These are phyloP conservation scores for Entelexis sorbosivorans DNA, from an alignment of 1,139 yeast species.

Conservation along the genomic window DNA sequence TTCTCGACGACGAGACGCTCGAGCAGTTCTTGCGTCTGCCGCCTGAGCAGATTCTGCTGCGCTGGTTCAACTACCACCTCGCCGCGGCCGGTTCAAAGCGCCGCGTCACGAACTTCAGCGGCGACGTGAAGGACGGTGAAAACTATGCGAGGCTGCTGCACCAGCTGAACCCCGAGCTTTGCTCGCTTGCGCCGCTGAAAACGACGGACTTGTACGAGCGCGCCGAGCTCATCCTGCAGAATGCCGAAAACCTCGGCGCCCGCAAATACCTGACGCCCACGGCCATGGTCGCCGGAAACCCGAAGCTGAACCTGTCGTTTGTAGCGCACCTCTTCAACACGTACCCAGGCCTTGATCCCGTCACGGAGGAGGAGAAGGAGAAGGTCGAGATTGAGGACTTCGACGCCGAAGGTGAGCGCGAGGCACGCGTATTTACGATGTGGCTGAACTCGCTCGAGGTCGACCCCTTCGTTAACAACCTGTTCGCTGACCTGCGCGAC, in stretches of 20 bases:
- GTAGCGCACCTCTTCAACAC: constrained; percentile 95
- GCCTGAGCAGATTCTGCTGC: constrained; percentile 89
- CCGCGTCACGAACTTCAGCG: constrained; percentile 72
- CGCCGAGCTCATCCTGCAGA: constrained; percentile 73
- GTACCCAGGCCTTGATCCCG: constrained; percentile 91
- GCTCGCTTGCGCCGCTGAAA: constrained; percentile 74
- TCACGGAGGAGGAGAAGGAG: constrained; percentile 85
- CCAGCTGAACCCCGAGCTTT: constrained; percentile 75
- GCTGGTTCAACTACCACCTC: constrained; percentile 96
- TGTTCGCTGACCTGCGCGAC: constrained; percentile 91
- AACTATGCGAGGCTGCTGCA: constrained; percentile 80
- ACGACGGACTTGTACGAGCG: constrained; percentile 59
- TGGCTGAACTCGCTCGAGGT: constrained; percentile 96
- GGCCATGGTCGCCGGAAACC: constrained; percentile 89
- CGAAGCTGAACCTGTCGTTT: constrained; percentile 89
- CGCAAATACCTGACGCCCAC: constrained; percentile 92
- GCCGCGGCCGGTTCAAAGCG: constrained; percentile 88
- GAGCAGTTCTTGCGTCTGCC: constrained; percentile 94
- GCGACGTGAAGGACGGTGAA: constrained; percentile 90
- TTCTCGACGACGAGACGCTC: constrained; percentile 92
- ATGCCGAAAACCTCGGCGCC: constrained; percentile 85
- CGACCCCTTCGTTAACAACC: constrained; percentile 81
- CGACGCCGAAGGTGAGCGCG: constrained; percentile 99
- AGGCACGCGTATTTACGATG: constrained; percentile 93
- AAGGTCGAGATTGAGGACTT: constrained; percentile 76